A percentile compares a stretch with the other conserved stretches of the same genome.
Evolutionary conservation across 2,329 filamentous ascomycete genomes (phyloP).

Genomic region (Aspergillus novoparasiticus): DNA sequence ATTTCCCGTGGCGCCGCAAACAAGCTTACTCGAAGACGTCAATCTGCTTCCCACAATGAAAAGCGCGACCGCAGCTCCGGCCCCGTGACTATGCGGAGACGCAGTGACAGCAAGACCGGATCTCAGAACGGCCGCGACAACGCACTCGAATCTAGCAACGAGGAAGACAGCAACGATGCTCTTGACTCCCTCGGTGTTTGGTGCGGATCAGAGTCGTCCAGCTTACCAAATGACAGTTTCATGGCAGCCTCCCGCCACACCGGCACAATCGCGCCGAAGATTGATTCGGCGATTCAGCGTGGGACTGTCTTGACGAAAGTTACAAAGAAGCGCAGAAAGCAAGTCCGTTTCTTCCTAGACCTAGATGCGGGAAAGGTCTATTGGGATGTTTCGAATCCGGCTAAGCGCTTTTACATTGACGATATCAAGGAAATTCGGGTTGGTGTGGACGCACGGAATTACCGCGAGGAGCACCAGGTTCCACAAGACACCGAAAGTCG

Average conservation of each 20-base stretch:
- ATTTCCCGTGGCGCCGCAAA: constrained; percentile 79
- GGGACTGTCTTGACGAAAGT: constrained; percentile 81
- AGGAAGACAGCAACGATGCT: constrained; percentile 47
- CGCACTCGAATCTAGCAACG: constrained; percentile 45
- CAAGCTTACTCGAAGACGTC: constrained; percentile 69
- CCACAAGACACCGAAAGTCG: constrained; percentile 66
- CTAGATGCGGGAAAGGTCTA: constrained; percentile 81
- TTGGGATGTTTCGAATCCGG: constrained; percentile 78
- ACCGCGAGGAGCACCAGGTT: constrained; percentile 79
- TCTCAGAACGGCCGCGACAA: constrained; percentile 55
- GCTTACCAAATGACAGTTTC: constrained; percentile 40
- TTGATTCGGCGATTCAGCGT: constrained; percentile 74
- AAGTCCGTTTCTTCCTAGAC: constrained; percentile 77
- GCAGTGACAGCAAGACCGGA: constrained; percentile 85
- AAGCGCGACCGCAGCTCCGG: constrained; percentile 87
- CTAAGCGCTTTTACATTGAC: constrained; percentile 89
- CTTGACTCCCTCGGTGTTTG: constrained; percentile 47
- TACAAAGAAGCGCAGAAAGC: constrained; percentile 76
- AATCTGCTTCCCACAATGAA: constrained; percentile 74
- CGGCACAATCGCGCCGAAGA: constrained; percentile 62
- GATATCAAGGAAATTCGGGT: constrained; percentile 90
- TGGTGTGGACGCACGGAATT: constrained; percentile 82
- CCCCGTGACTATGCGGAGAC: constrained; percentile 80
- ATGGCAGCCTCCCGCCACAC: constrained; percentile 37
- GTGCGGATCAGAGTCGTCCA: constrained; percentile 44